Conservation (phyloP, 169 alveolate species). For the Cryptosporidium bovis region DNA sequence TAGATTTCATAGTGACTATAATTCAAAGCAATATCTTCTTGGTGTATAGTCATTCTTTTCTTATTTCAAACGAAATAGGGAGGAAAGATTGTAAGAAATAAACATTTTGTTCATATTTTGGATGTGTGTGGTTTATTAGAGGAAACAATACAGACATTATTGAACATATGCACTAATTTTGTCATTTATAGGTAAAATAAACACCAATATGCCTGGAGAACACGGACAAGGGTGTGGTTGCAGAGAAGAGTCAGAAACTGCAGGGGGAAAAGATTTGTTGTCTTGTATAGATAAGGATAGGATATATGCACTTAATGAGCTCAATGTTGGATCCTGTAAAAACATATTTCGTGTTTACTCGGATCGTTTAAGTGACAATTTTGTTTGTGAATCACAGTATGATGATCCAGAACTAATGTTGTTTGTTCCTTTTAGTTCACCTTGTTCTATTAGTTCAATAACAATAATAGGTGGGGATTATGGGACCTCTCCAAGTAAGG, state of each 20-base stretch:
- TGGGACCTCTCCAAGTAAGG: conserved; percentile 80
- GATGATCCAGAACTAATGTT: conserved; percentile 84
- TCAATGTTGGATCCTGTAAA: conserved; percentile 79
- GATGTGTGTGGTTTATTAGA: no score
- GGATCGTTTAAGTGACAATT: conserved; percentile 76
- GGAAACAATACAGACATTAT: no score
- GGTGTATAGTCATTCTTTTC: no score
- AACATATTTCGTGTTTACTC: conserved; percentile 79
- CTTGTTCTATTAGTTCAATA: conserved; percentile 81
- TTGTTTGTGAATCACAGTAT: conserved; percentile 79
- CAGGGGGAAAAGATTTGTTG: conserved; percentile 80
- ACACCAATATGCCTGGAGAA: conserved; percentile 79
- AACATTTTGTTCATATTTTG: no score
- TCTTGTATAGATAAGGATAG: conserved; percentile 79
- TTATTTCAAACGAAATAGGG: no score
- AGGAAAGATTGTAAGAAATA: no score
- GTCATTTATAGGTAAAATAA: no score
- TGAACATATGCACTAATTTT: no score
- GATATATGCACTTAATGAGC: conserved; percentile 81
- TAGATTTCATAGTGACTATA: no score
- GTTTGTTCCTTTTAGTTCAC: conserved; percentile 72
- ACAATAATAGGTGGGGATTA: conserved; percentile 83
- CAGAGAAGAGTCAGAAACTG: conserved; percentile 78
- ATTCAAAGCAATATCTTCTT: no score
- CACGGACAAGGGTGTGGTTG: conserved; percentile 85